Evolutionary conservation across 2,329 filamentous ascomycete genomes (phyloP).

Genomic region (Fusarium chaquense): DNA sequence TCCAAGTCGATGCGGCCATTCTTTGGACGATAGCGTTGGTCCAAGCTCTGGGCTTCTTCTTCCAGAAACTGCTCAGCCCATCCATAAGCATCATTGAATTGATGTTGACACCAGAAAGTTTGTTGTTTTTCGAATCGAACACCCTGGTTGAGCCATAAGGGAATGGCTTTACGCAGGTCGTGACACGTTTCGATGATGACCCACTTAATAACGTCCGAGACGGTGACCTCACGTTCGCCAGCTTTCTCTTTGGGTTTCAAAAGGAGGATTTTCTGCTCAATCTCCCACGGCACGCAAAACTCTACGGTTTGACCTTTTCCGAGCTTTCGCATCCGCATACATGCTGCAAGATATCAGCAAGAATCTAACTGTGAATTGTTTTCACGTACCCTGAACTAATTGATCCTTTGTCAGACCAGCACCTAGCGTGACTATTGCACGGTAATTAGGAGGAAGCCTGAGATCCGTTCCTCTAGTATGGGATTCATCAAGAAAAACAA

Average conservation of each 20-base stretch:
- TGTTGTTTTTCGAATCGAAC: not conserved
- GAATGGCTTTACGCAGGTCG: conserved; percentile 26
- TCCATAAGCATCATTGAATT: too few relatives aligned
- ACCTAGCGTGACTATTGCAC: conserved; percentile 76
- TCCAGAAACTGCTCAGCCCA: conserved; percentile 60
- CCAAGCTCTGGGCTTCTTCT: conserved; percentile 64
- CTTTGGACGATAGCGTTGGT: conserved; percentile 62
- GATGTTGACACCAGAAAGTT: too few relatives aligned
- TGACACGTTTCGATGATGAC: conserved; percentile 55
- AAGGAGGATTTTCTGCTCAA: conserved; percentile 63
- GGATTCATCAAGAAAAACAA: conserved; percentile 71
- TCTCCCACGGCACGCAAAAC: conserved; percentile 71
- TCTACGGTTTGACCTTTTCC: conserved; percentile 74
- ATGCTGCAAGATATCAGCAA: conserved; percentile 55
- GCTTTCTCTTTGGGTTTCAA: too few relatives aligned
- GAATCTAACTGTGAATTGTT: too few relatives aligned
- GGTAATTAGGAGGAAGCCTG: conserved; percentile 67
- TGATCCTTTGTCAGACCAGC: conserved; percentile 74
- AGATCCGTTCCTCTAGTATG: conserved; percentile 66
- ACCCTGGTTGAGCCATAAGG: conserved; percentile 72
- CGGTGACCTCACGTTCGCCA: not conserved
- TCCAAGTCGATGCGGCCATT: too few relatives aligned
- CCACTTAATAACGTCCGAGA: conserved; percentile 69
- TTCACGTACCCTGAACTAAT: conserved; percentile 71
- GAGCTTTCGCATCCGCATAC: conserved; percentile 78